Percentiles rank a stretch among this genome's conserved stretches.
Evolutionary conservation across 176 grass and related monocot genomes (phyloP).

Genomic region (Ensete glaucum): DNA sequence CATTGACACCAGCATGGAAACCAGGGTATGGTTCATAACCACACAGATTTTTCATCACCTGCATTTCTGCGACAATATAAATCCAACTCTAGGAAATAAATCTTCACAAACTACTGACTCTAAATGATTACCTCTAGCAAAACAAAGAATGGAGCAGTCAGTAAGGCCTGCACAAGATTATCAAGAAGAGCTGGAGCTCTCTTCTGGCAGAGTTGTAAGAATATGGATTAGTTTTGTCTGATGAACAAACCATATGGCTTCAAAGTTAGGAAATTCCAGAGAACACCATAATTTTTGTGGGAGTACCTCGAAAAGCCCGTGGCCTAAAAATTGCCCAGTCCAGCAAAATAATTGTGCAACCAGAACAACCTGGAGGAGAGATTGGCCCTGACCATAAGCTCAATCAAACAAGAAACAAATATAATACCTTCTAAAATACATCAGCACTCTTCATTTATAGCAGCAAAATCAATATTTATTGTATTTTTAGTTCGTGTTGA

Average conservation of each 20-base stretch:
- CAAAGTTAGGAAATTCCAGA: neutral
- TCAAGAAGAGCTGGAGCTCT: conserved; percentile 20
- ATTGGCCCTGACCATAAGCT: neutral
- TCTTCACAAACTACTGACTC: neutral
- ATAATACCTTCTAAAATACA: neutral
- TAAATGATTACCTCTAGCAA: conserved; percentile 11
- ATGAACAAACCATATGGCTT: neutral
- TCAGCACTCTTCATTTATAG: neutral
- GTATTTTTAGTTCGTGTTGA: too few species aligned
- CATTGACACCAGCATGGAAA: conserved; percentile 53
- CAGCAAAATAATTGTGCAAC: conserved; percentile 18
- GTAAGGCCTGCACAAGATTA: neutral
- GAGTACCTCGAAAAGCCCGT: conserved; percentile 17
- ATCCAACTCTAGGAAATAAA: neutral
- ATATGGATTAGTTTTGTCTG: neutral
- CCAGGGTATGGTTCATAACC: conserved; percentile 87
- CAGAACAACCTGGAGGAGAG: conserved; percentile 15
- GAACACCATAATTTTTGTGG: neutral
- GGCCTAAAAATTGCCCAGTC: conserved; percentile 20
- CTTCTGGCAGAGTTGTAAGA: conserved; percentile 9
- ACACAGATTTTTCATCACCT: conserved; percentile 33
- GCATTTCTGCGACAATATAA: neutral
- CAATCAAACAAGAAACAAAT: neutral
- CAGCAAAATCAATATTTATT: too few species aligned
- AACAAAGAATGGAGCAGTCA: conserved; percentile 19